A percentile compares a stretch with the other conserved stretches of the same genome.
phyloP scores from a whole-genome alignment of 2,329 filamentous ascomycete species.

The Pseudogymnoascus sp. region DNA sequence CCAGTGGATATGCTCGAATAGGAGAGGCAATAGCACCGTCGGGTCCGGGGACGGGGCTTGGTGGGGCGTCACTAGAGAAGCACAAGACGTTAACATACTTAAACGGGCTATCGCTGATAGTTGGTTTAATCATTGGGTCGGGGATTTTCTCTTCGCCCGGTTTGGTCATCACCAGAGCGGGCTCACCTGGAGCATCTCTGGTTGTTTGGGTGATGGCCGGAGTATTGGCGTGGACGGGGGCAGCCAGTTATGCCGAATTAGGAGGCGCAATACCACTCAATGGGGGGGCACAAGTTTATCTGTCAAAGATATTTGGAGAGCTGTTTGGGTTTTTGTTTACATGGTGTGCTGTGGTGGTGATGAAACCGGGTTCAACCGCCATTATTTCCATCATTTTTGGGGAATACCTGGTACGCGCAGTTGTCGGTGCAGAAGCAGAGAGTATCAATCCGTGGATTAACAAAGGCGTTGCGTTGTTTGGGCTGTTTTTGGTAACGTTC shows the following conservation, averaged over 20 bases:
- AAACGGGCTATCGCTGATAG: constrained; percentile 83
- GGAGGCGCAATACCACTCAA: constrained; percentile 94
- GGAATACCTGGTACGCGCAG: constrained; percentile 86
- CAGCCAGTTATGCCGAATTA: constrained; percentile 88
- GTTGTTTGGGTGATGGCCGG: constrained; percentile 90
- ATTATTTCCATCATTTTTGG: constrained; percentile 98
- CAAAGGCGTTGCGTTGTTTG: constrained; percentile 75
- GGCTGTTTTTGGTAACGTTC: constrained; percentile 67
- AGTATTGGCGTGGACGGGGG: constrained; percentile 92
- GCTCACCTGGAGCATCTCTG: constrained; percentile 80
- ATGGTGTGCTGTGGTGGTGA: constrained; percentile 87
- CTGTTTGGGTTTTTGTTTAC: constrained; percentile 89
- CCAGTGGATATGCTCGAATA: constrained; percentile 73
- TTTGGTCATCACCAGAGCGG: constrained; percentile 84
- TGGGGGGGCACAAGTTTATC: constrained; percentile 85
- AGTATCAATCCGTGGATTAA: constrained; percentile 79
- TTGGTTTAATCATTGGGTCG: constrained; percentile 90
- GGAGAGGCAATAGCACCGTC: constrained; percentile 60
- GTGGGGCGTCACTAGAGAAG: constrained; percentile 80
- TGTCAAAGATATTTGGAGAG: constrained; percentile 95
- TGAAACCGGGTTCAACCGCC: constrained; percentile 87
- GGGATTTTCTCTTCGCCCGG: constrained; percentile 94
- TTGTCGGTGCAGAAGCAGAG: constrained; percentile 78
- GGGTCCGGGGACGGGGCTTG: constrained; percentile 47
- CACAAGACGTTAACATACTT: constrained; percentile 93